A percentile compares a stretch with the other conserved stretches of the same genome.
Conservation (phyloP, 257 asterid species). For the Cynanchum wilfordii region DNA sequence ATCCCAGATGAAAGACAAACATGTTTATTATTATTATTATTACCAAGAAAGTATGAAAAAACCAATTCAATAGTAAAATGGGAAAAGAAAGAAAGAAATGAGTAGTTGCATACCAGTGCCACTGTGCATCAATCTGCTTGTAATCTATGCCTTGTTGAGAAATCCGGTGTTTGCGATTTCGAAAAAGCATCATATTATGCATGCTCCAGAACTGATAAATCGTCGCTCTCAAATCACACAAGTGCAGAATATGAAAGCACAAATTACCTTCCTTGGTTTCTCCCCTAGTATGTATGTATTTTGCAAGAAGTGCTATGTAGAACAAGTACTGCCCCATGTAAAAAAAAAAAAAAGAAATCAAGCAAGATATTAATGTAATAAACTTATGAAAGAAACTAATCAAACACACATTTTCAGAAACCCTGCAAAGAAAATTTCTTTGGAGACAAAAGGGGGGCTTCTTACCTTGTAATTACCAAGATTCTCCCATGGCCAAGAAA, state of each 20-base stretch:
- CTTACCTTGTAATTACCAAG: conserved; percentile 63
- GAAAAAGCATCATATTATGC: conserved; percentile 44
- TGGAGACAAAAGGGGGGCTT: background rate
- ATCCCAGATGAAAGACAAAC: background rate
- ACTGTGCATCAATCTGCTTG: conserved; percentile 74
- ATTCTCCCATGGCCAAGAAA: conserved; percentile 91
- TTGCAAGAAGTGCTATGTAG: conserved; percentile 59
- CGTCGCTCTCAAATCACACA: conserved; percentile 50
- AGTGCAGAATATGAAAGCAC: conserved; percentile 66
- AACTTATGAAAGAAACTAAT: background rate
- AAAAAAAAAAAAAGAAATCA: background rate
- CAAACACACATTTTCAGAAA: background rate
- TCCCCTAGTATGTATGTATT: conserved; percentile 42
- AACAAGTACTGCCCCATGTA: conserved; percentile 29
- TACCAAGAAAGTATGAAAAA: too few relatives aligned
- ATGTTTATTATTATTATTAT: too few relatives aligned
- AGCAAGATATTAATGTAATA: background rate
- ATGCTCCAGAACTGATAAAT: conserved; percentile 72
- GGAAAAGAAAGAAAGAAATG: background rate
- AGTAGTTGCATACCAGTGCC: conserved; percentile 65
- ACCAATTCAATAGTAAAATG: background rate
- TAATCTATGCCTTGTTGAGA: conserved; percentile 61
- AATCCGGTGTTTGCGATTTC: conserved; percentile 46
- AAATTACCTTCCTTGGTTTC: conserved; percentile 38
- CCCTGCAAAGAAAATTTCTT: too few relatives aligned